These are phyloP conservation scores for Hanseniaspora guilliermondii DNA, from an alignment of 805 yeast species.

Conservation along the genomic window DNA sequence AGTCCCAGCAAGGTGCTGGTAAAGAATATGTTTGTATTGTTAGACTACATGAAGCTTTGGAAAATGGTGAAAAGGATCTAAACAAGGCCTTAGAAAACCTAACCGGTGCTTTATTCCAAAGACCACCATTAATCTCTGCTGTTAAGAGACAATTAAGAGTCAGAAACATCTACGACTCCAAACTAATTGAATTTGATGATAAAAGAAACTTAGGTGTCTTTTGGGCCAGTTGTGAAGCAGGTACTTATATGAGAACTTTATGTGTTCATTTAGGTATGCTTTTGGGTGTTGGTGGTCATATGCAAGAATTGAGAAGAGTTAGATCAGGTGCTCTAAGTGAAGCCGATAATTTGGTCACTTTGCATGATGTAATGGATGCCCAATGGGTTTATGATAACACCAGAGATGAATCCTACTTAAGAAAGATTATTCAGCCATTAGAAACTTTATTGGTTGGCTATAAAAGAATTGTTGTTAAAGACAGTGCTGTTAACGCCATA, in stretches of 20 bases:
- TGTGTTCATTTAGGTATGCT: constrained; percentile 99
- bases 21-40: constrained; percentile 98
- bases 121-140: constrained; percentile 98
- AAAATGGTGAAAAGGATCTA: constrained; percentile 71
- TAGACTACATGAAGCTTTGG: constrained; percentile 84
- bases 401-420: constrained; percentile 87
- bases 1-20: constrained; percentile 99
- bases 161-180: constrained; percentile 92
- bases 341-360: constrained; percentile 80
- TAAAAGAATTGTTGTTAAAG: constrained; percentile 89
- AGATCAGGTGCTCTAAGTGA: constrained; percentile 93
- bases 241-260: constrained; percentile 97
- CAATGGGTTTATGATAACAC: constrained; percentile 97
- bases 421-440: constrained; percentile 87
- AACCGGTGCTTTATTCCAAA: constrained; percentile 97
- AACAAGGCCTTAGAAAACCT: constrained; percentile 80
- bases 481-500: constrained; percentile 93
- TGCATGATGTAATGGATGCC: constrained; percentile 96
- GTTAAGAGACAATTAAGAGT: constrained; percentile 98
- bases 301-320: constrained; percentile 99
- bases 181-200: constrained; percentile 89
- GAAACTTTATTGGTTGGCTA: constrained; percentile 88
- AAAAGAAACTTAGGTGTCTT: constrained; percentile 94
- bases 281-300: constrained; percentile 97
- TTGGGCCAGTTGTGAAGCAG: constrained; percentile 99